These are phyloP conservation scores for Phyllosticta citribraziliensis DNA, from an alignment of 2,329 filamentous ascomycete species.

Conservation along the genomic window DNA sequence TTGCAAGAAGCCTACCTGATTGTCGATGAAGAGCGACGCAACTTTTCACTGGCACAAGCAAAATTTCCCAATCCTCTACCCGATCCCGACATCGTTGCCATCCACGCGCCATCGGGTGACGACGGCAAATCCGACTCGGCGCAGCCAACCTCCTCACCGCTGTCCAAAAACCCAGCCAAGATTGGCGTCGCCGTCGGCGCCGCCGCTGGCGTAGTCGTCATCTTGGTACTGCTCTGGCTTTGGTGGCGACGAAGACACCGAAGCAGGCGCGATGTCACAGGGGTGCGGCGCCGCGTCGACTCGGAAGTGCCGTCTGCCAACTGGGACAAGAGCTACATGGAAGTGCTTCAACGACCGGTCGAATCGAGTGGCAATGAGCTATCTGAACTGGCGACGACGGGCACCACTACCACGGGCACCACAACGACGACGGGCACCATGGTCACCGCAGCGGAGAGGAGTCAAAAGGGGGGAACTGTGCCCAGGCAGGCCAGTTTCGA, in stretches of 20 bases:
- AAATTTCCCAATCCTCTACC: conserved; percentile 2
- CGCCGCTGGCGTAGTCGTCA: background rate
- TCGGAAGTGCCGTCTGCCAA: background rate
- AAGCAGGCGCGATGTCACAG: background rate
- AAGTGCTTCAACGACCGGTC: background rate
- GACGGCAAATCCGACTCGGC: background rate
- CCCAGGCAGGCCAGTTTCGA: background rate
- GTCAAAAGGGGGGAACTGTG: background rate
- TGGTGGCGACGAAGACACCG: background rate
- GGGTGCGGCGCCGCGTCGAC: background rate
- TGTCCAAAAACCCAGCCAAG: background rate
- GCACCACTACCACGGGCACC: background rate
- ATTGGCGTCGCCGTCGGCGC: background rate
- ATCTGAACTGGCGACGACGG: background rate
- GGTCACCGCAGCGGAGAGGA: background rate
- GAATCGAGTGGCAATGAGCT: background rate
- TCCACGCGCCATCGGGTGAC: background rate
- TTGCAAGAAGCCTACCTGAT: conserved; percentile 30
- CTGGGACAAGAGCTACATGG: background rate
- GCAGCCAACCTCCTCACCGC: background rate
- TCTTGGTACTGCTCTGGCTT: background rate
- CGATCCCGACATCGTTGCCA: background rate
- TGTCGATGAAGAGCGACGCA: conserved; percentile 26
- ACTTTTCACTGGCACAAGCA: conserved; percentile 19
- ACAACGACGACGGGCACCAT: background rate